Evolutionary conservation across 345 rosid species (phyloP), one percentile per base, ranked within the genome.

Genomic region (Sisymbrium irio): DNA sequence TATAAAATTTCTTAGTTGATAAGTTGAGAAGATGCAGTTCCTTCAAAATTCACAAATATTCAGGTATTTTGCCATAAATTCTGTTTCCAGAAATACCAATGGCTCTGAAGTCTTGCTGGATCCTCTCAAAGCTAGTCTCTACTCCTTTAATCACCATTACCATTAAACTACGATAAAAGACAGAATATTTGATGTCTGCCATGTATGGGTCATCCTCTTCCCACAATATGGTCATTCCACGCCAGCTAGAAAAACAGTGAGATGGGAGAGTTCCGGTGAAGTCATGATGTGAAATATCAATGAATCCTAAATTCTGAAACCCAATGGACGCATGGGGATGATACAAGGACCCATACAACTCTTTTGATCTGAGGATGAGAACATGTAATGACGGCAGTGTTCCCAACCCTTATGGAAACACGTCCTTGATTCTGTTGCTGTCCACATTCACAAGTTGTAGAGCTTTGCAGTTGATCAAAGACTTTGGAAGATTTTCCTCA

Each of bases 361-460:
- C 6, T 63, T 88, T 86, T 7, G 82, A 74, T 13, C 84, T 76
- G 36, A 86, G 36, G 59, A 74, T 76, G 9, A 86, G 81, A 39
- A 83, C 80, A 6, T 75, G 78, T 40, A 86, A 57, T 4, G 55
- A 56, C 22, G 73, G 54, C 35, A 69, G 2, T 3, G 54, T 42
- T 42, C 55, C 73, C 33, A 69, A 42, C 73, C 73, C 56, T 0
- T n/a, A 30, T 14, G 73, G 73, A 32, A 69, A 69, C 11, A 2
- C 3, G 11, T 78, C 90, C 0, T 9, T 51, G 22, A 86, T 67
- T 20, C 15, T 63, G 68, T 88, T 88, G 66, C 61, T 74, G 0
- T 82, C 84, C 1, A 88, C 36, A 56, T 83, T 69, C n/a, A 84
- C 7, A 40, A 82, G 68, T 71, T 77, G 78, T 17, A 85, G 12